phyloP scores from a whole-genome alignment of 2,329 filamentous ascomycete genomes.

The Calonectria henricotiae region DNA sequence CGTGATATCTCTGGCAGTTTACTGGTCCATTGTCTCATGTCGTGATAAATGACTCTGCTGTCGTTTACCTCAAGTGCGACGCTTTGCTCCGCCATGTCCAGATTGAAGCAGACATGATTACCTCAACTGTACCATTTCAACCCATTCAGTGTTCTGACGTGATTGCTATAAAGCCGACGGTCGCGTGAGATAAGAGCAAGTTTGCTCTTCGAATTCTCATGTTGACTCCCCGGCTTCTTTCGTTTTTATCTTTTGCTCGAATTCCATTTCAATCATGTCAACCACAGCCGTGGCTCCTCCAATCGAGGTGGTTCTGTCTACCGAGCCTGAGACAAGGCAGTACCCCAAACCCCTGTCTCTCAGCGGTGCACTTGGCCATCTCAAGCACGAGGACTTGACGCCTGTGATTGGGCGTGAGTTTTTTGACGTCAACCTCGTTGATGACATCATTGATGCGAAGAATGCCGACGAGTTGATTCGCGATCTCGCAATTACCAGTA shows the following conservation, averaged over 20 bases:
- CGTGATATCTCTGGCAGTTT: background rate
- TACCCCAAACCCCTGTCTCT: constrained; percentile 1
- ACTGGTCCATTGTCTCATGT: background rate
- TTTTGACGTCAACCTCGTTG: constrained; percentile 65
- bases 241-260: background rate
- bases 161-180: background rate
- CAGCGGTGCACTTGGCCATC: constrained; percentile 35
- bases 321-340: background rate
- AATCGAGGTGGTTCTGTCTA: background rate
- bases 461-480: constrained; percentile 72
- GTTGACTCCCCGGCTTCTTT: background rate
- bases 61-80: background rate
- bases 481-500: constrained; percentile 75
- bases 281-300: background rate
- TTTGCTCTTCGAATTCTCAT: background rate
- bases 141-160: background rate
- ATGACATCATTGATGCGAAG: constrained; percentile 62
- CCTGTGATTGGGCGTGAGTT: constrained; percentile 73
- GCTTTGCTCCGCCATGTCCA: background rate
- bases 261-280: constrained; percentile 1
- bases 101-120: background rate
- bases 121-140: background rate
- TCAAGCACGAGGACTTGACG: constrained; percentile 55
- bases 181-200: background rate
- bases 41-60: background rate